Evolutionary conservation across 2,329 filamentous ascomycete species (phyloP), one percentile per base, ranked within the genome.

Genomic region (Colletotrichum eremochloae): DNA sequence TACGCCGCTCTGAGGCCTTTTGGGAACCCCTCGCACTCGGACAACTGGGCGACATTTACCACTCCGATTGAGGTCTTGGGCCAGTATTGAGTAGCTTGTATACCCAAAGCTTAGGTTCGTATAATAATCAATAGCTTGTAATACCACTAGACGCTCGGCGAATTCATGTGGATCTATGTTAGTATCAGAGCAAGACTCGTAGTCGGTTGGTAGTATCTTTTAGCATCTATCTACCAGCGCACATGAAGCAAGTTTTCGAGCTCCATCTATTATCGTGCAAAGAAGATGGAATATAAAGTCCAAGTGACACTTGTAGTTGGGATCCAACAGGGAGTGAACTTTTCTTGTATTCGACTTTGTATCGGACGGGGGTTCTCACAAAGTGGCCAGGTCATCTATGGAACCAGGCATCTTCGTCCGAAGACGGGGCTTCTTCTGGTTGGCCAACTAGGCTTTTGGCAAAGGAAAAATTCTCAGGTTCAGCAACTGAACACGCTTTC

Each of bases 11-110:
- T 74, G 40, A 68, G 33, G 29, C 65, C 69, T 2, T 74, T 72
- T 31, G 72, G 72, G 1, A 46, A 53, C 24, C 72, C 72, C 2
- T 20, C 29, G 7, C 24, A 61, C 14, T 72, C 72, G 14, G 52
- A 60, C 15, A 40, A 70, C 20, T 72, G 72, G 72, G 56, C 15
- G 46, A 75, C 83, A 53, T 81, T 82, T 78, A 75, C 79, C 52
- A 76, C 78, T 18, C 76, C 78, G 6, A 77, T 84, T 63, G 76
- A 79, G 67, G 76, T 84, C 9, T 55, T 67, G 14, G 72, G 72
- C 1, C 33, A 72, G 44, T 69, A 69, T 36, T 74, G 29, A 60
- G 15, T 14, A 38, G 9, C 12, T 20, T 7, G 2, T 3, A 33
- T 31, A 2, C 14, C 20, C 3, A 3, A 7, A 56, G 52, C 8